These are phyloP conservation scores for Kwoniella sp. DNA, from an alignment of 768 basidiomycete genomes.

Conservation along the genomic window DNA sequence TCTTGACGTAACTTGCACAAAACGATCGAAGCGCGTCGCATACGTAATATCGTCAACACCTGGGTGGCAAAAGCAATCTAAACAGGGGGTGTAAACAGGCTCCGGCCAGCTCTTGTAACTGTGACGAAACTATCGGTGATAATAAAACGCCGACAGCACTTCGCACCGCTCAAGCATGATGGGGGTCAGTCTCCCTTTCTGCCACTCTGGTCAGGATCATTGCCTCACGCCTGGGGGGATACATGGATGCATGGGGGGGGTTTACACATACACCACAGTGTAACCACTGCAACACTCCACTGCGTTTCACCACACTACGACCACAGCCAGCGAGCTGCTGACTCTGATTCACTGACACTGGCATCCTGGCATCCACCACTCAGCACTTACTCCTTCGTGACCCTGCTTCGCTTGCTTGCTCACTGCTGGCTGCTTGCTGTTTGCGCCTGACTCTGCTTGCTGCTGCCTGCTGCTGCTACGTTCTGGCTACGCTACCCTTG, in stretches of 20 bases:
- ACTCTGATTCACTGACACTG: too few relatives aligned
- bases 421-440: too few relatives aligned
- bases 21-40: constrained; percentile 6
- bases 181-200: background rate
- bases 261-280: too few relatives aligned
- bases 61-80: constrained; percentile 16
- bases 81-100: constrained; percentile 4
- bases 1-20: background rate
- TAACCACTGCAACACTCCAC: too few relatives aligned
- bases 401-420: constrained; percentile 5
- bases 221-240: too few relatives aligned
- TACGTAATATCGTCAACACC: constrained; percentile 6
- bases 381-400: background rate
- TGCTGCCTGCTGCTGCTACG: too few relatives aligned
- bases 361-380: background rate
- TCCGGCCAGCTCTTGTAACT: background rate
- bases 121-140: constrained; percentile 10
- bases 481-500: too few relatives aligned
- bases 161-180: background rate
- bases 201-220: too few relatives aligned
- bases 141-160: constrained; percentile 8
- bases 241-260: too few relatives aligned
- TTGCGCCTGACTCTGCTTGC: too few relatives aligned
- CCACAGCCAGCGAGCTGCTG: too few relatives aligned
- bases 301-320: too few relatives aligned